A percentile compares a stretch with the other conserved stretches of the same genome.
These are phyloP conservation scores for Backusella australiensis DNA, from an alignment of 192 early-diverging fungal genomes.

Conservation along the genomic window DNA sequence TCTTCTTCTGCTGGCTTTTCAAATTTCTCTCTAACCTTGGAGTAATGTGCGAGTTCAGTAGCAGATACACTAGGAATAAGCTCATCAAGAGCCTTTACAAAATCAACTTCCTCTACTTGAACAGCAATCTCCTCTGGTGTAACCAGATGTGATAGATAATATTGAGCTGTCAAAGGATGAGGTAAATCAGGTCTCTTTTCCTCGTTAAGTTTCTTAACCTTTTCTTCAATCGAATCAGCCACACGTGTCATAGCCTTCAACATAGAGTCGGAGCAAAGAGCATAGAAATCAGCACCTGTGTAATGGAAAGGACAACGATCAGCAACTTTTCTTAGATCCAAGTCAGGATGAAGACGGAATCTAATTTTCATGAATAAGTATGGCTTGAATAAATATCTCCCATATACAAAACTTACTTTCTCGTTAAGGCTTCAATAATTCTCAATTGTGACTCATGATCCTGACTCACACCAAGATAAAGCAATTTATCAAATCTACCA, in stretches of 20 bases:
- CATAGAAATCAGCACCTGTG: conserved; percentile 99
- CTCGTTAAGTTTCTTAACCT: conserved; percentile 44
- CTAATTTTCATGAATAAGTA: conserved; percentile 30
- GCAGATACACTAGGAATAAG: conserved; percentile 87
- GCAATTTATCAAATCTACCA: conserved; percentile 94
- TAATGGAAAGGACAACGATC: conserved; percentile 88
- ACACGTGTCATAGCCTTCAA: conserved; percentile 94
- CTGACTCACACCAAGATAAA: conserved; percentile 95
- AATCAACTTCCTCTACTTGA: conserved; percentile 80
- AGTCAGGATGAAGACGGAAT: conserved; percentile 81
- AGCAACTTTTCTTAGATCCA: conserved; percentile 75
- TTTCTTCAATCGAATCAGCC: conserved; percentile 65
- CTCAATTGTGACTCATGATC: conserved; percentile 82
- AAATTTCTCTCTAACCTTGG: conserved; percentile 78
- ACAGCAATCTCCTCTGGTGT: conserved; percentile 71
- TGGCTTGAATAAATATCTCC: neutral
- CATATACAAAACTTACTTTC: conserved; percentile 62
- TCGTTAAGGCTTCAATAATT: conserved; percentile 90
- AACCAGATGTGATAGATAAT: conserved; percentile 87
- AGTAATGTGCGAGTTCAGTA: conserved; percentile 86
- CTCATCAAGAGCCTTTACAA: conserved; percentile 77
- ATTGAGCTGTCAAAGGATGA: conserved; percentile 77
- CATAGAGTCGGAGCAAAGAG: conserved; percentile 95
- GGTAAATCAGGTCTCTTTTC: conserved; percentile 45
- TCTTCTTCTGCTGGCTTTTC: conserved; percentile 43